phyloP scores from a whole-genome alignment of 352 stramenopile species.

The Thalassiosira ordinaria region DNA sequence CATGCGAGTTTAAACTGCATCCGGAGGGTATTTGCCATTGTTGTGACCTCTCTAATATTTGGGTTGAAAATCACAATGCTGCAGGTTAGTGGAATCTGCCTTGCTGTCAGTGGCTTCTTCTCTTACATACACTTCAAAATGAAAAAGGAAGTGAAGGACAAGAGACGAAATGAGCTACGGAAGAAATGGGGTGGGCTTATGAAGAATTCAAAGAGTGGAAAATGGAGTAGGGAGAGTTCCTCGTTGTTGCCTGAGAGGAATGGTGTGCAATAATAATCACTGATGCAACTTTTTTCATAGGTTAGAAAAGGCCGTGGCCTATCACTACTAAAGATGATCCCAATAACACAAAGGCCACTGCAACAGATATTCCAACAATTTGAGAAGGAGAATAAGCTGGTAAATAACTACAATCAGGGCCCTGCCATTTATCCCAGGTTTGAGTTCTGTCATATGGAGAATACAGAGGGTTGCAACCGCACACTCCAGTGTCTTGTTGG shows the following conservation, averaged over 20 bases:
- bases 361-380: neutral
- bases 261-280: constrained; percentile 8
- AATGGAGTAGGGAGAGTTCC: constrained; percentile 18
- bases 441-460: constrained; percentile 94
- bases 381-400: constrained; percentile 32
- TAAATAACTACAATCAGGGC: constrained; percentile 82
- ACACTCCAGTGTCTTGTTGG: constrained; percentile 88
- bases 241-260: constrained; percentile 36
- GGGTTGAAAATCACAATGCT: constrained; percentile 60
- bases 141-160: constrained; percentile 39
- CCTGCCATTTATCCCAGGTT: constrained; percentile 75
- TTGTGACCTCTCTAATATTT: constrained; percentile 76
- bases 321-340: constrained; percentile 13
- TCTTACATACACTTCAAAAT: constrained; percentile 73
- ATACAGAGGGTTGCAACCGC: constrained; percentile 91
- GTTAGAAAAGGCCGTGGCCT: too few species aligned
- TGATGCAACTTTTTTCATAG: too few species aligned
- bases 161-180: constrained; percentile 37
- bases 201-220: constrained; percentile 13
- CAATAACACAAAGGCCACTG: constrained; percentile 7
- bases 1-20: constrained; percentile 84
- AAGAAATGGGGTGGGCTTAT: constrained; percentile 50
- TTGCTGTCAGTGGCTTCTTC: constrained; percentile 73
- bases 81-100: constrained; percentile 61
- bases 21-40: constrained; percentile 77